Percentiles rank a stretch among this genome's conserved stretches.
phyloP scores from a whole-genome alignment of 2,329 filamentous ascomycete genomes.

The Tolypocladium sp. region DNA sequence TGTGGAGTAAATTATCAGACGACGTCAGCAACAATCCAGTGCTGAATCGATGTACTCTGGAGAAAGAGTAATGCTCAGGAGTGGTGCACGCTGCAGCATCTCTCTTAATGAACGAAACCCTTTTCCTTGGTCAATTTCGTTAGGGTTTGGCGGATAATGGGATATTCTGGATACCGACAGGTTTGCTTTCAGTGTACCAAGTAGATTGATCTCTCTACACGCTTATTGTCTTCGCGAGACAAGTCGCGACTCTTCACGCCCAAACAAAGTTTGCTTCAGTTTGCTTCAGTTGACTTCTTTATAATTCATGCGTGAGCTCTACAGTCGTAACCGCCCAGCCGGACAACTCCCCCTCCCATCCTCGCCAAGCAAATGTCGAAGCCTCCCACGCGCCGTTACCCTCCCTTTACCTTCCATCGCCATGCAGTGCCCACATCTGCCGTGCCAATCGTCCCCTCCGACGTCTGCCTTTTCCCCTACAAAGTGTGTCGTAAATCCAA shows the following conservation, averaged over 20 bases:
- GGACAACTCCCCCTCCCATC: conserved; percentile 8
- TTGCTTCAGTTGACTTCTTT: conserved; percentile 1
- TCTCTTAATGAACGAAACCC: background rate
- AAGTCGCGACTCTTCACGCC: background rate
- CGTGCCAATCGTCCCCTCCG: conserved; percentile 7
- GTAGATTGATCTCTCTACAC: background rate
- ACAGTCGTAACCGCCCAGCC: conserved; percentile 16
- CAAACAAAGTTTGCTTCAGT: background rate
- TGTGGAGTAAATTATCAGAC: background rate
- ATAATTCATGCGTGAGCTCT: conserved; percentile 15
- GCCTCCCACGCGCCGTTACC: background rate
- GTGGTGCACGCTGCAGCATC: background rate
- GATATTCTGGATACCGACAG: background rate
- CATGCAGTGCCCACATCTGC: background rate
- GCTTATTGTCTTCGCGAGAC: background rate
- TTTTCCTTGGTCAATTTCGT: background rate
- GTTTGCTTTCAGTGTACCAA: background rate
- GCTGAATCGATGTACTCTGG: background rate
- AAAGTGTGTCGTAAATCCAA: conserved; percentile 10
- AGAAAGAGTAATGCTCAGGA: background rate
- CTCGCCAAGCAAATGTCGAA: background rate
- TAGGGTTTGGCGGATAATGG: background rate
- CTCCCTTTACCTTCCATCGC: background rate
- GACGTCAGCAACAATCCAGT: background rate
- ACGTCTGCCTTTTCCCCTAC: conserved; percentile 3